These are phyloP conservation scores for Candida bentonensis DNA, from an alignment of 805 yeast genomes.

Conservation along the genomic window DNA sequence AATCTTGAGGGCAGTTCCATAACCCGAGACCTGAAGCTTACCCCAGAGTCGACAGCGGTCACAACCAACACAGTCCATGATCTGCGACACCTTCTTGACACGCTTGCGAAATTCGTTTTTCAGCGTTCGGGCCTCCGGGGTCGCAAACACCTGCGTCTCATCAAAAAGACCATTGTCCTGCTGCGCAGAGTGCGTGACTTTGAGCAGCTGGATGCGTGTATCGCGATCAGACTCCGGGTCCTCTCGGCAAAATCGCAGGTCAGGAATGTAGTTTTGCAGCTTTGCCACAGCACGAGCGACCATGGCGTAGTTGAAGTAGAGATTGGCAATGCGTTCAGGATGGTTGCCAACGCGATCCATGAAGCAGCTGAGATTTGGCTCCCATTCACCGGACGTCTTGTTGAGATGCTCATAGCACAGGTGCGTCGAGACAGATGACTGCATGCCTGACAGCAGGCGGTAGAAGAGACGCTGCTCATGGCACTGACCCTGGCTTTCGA, in stretches of 20 bases:
- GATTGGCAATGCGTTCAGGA: constrained; percentile 79
- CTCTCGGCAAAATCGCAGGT: constrained; percentile 33
- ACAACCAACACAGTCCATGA: constrained; percentile 98
- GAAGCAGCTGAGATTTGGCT: constrained; percentile 68
- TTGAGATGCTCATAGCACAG: constrained; percentile 70
- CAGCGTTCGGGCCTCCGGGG: constrained; percentile 29
- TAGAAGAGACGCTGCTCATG: constrained; percentile 81
- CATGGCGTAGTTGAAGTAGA: constrained; percentile 85
- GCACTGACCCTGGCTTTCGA: constrained; percentile 42
- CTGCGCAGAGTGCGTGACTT: constrained; percentile 23
- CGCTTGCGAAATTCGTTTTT: constrained; percentile 79
- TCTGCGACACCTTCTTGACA: constrained; percentile 76
- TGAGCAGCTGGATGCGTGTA: constrained; percentile 30
- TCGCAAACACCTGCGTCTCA: constrained; percentile 33
- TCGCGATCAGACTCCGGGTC: constrained; percentile 28
- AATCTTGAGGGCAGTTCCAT: constrained; percentile 89
- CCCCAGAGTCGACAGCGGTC: constrained; percentile 98
- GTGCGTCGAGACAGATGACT: constrained; percentile 89
- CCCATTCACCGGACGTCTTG: constrained; percentile 62
- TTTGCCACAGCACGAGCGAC: constrained; percentile 71
- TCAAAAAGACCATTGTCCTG: constrained; percentile 28
- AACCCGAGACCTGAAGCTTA: constrained; percentile 90
- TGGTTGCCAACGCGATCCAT: constrained; percentile 81
- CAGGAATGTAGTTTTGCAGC: constrained; percentile 37
- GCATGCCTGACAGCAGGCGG: constrained; percentile 82